A percentile compares a stretch with the other conserved stretches of the same genome.
Conservation (phyloP, 768 basidiomycete species). For the Termitomyces sp. region DNA sequence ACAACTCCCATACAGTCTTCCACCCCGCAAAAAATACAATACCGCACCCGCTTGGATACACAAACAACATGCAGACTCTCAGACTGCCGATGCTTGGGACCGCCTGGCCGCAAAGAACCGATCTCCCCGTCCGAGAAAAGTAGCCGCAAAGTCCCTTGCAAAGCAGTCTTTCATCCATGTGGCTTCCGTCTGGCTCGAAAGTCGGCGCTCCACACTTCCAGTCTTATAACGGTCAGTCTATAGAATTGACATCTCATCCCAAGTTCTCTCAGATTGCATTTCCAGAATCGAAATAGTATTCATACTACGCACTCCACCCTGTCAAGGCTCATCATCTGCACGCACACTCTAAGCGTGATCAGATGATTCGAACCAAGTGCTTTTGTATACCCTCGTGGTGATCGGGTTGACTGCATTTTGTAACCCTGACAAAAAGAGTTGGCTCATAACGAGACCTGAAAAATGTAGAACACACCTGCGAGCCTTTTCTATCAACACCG, state of each 20-base stretch:
- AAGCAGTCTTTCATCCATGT: not conserved
- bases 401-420: slow-evolving; percentile 23
- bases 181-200: slow-evolving; percentile 6
- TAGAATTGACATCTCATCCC: not conserved
- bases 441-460: not conserved
- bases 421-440: slow-evolving; percentile 15
- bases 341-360: not conserved
- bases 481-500: slow-evolving; percentile 76
- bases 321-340: slow-evolving; percentile 5
- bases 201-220: not conserved
- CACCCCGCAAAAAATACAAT: slow-evolving; percentile 8
- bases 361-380: no score
- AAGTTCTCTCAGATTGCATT: not conserved
- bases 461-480: slow-evolving; percentile 24
- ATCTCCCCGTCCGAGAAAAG: not conserved
- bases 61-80: slow-evolving; percentile 5
- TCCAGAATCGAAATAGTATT: not conserved
- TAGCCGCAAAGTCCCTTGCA: not conserved
- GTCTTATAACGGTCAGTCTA: not conserved
- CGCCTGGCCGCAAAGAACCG: not conserved
- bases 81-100: not conserved
- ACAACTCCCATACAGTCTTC: not conserved
- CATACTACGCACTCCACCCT: not conserved
- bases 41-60: slow-evolving; percentile 16
- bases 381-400: slow-evolving; percentile 20